Conservation (phyloP, 371 early-diverging fungal genomes). For the Smittium culicis region DNA sequence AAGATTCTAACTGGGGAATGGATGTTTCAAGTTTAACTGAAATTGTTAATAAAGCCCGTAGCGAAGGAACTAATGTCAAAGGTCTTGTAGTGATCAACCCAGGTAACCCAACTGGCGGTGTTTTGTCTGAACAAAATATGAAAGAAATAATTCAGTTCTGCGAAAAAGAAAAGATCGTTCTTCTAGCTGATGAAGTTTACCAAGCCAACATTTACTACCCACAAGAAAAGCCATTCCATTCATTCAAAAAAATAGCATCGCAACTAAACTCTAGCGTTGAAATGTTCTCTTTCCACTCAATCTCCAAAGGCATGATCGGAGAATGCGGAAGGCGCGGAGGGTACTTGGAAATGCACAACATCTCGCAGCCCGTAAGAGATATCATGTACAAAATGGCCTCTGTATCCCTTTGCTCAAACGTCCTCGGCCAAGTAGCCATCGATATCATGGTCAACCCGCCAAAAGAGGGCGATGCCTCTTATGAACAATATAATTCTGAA, state of each 20-base stretch:
- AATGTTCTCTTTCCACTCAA: slow-evolving; percentile 88
- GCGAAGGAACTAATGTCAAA: slow-evolving; percentile 68
- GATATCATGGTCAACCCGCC: slow-evolving; percentile 94
- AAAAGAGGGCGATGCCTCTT: slow-evolving; percentile 55
- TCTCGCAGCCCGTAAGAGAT: slow-evolving; percentile 57
- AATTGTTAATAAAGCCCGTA: slow-evolving; percentile 49
- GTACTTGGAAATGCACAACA: slow-evolving; percentile 82
- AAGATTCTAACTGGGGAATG: slow-evolving; percentile 70
- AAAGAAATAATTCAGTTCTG: slow-evolving; percentile 77
- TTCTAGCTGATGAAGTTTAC: slow-evolving; percentile 96
- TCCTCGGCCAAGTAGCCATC: slow-evolving; percentile 71
- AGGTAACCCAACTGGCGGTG: slow-evolving; percentile 95
- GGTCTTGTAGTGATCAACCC: slow-evolving; percentile 95
- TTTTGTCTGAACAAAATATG: slow-evolving; percentile 67
- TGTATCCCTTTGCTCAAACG: slow-evolving; percentile 80
- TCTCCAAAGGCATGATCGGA: slow-evolving; percentile 95
- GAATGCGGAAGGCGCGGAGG: slow-evolving; percentile 97
- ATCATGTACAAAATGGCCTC: slow-evolving; percentile 88
- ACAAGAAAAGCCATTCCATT: slow-evolving; percentile 69
- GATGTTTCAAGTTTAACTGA: slow-evolving; percentile 44
- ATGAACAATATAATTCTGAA: slow-evolving; percentile 59
- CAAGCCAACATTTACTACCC: slow-evolving; percentile 86
- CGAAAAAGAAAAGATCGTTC: slow-evolving; percentile 56
- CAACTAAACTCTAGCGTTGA: slow-evolving; percentile 38
- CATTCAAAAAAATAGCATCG: slow-evolving; percentile 78